Base-by-base conservation (phyloP, 140 eudicot species). In the Stevia rebaudiana region DNA sequence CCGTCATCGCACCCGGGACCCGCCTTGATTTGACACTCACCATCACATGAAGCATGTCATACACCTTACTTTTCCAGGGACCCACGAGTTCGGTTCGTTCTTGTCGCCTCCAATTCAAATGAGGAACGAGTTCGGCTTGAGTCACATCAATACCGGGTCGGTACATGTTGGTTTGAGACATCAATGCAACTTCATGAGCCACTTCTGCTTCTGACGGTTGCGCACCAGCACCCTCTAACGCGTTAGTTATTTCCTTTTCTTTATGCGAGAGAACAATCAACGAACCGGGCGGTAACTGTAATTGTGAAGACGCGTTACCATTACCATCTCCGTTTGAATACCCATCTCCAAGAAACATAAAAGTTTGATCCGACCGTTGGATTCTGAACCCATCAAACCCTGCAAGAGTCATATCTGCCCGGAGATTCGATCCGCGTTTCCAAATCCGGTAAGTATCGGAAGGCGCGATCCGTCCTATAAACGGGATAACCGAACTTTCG, bases 61-160 rank as follows among this genome's bases (percentile, higher is more conserved):
- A 90, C 47, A 90, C 94, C 77, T 82, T 90, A n/a, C 88, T 87
- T 82, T 86, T 90, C 97, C 97, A 90, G 7, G 76, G 55, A 6
- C 97, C 97, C 69, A 90, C 90, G 80, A 82, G 76, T 65, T 90
- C 97, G 0, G 88, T 76, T 74, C 90, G 82, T 58, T 90, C 97
- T 78, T 87, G 95, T 59, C 97, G 63, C 65, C 97, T 82, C 95
- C 97, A 90, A 53, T 84, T 90, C 74, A 87, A 69, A 64, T 90
- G 90, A 11, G 95, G 95, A 63, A 90, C 80, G 43, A 90, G 94
- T 84, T 90, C 94, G 3, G 94, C 97, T 71, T 90, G 97, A 58
- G 97, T 90, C 63, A 90, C 97, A 72, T 90, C 97, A 46, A 90
- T 86, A 62, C 97, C 97, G 1, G 97, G 97, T 71, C 95, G 76